phyloP scores from a whole-genome alignment of 768 basidiomycete species.

The Clitopilus passeckerianus region DNA sequence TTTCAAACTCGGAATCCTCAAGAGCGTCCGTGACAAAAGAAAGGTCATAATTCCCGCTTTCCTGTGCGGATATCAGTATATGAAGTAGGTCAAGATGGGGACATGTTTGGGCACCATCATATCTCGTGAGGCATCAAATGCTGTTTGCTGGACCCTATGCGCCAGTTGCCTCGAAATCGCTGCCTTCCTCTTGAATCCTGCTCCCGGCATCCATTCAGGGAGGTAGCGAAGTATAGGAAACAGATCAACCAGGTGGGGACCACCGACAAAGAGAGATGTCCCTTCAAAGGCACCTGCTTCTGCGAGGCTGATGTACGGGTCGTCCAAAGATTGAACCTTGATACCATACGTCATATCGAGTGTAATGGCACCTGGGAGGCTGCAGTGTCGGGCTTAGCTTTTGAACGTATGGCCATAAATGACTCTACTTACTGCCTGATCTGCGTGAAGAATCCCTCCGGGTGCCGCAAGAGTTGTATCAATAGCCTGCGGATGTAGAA shows the following conservation, averaged over 20 bases:
- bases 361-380: neutral
- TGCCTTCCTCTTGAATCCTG: neutral
- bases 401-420: neutral
- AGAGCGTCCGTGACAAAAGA: neutral
- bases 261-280: neutral
- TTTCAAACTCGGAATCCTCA: neutral
- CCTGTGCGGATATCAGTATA: neutral
- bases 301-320: neutral
- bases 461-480: neutral
- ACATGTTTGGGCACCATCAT: neutral
- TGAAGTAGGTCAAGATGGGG: neutral
- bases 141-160: neutral
- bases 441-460: neutral
- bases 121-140: neutral
- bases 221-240: neutral
- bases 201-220: neutral
- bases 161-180: neutral
- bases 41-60: neutral
- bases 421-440: neutral
- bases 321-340: neutral
- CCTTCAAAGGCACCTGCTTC: neutral
- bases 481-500: neutral
- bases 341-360: neutral
- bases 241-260: neutral
- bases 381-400: neutral